Base-by-base conservation (phyloP, 2,329 filamentous ascomycete genomes). In the Aspergillus pseudoterreus region DNA sequence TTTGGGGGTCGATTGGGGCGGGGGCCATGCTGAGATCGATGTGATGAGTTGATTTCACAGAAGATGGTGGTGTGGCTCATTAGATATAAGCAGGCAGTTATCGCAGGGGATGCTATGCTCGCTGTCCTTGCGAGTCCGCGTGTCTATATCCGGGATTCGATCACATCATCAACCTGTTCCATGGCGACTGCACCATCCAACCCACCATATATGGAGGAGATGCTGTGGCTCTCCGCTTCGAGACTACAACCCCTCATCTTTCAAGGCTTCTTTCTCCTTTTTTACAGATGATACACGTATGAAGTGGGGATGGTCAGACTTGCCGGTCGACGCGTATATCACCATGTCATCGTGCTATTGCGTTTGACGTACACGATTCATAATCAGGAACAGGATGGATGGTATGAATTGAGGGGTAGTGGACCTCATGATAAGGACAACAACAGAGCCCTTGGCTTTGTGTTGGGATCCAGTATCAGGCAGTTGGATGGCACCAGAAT, bases 1-100 rank as follows among this genome's bases (percentile, higher is more conserved):
- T 88, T 33, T 75, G 72, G 4, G 82, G 71, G 50, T 83, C 75
- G 57, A 88, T 85, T 36, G 84, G 78, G 59, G 78, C 77, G 8
- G 83, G 83, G 45, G 79, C 77, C 78, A 82, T 82, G 48, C 17
- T 71, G 55, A 44, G 36, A 27, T 30, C 9, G 27, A 11, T 22
- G 8, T 30, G 27, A 11, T 11, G 27, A 30, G 10, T 30, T 30
- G 27, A 10, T 30, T 30, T 4, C 27, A 30, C 22, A 22, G 22
- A 30, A 9, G 8, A 11, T 30, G 27, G 27, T 4, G 35, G n/a
- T n/a, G 4, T 38, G 35, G 12, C n/a, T n/a, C 15, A 10, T 24
- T 21, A 6, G 17, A 9, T 8, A 4, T 11, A n/a, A 27, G 14
- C n/a, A 17, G 21, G 21, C 5, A 21, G 24, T 8, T 22, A 22